Conservation (phyloP, 805 yeast species). For the Starmera dryadoides region DNA sequence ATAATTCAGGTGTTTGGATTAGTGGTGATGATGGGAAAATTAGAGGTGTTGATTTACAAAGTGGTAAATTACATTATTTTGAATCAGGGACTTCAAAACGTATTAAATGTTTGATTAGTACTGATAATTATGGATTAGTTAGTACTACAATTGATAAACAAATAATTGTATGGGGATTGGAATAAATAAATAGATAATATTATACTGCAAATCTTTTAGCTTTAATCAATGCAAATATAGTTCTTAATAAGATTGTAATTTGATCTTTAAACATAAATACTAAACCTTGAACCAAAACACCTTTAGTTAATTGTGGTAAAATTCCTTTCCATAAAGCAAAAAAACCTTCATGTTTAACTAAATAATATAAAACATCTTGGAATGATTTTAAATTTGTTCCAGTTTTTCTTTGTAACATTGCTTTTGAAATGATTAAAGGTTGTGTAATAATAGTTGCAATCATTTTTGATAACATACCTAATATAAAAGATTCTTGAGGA, state of each 20-base stretch:
- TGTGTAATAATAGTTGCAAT: constrained; percentile 77
- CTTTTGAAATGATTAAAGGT: constrained; percentile 81
- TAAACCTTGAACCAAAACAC: constrained; percentile 78
- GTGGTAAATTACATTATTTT: constrained; percentile 22
- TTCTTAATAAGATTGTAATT: constrained; percentile 17
- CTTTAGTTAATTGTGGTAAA: constrained; percentile 74
- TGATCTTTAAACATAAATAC: constrained; percentile 60
- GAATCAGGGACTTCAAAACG: constrained; percentile 20
- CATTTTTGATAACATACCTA: constrained; percentile 78
- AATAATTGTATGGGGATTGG: too few relatives aligned
- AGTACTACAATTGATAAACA: too few relatives aligned
- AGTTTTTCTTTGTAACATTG: constrained; percentile 56
- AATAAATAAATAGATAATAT: too few relatives aligned
- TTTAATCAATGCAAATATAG: constrained; percentile 11
- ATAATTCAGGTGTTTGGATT: constrained; percentile 52
- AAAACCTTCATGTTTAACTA: constrained; percentile 58
- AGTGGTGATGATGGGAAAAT: constrained; percentile 62
- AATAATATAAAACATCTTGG: constrained; percentile 53
- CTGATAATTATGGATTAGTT: constrained; percentile 2
- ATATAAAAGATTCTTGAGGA: constrained; percentile 57
- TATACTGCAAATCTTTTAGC: too few relatives aligned
- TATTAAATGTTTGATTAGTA: constrained; percentile 35
- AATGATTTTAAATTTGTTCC: constrained; percentile 46
- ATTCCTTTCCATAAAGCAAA: constrained; percentile 71
- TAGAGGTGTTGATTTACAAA: constrained; percentile 48